Evolutionary conservation across 2,329 filamentous ascomycete genomes (phyloP).

Genomic region (Verticillium tricorpus): DNA sequence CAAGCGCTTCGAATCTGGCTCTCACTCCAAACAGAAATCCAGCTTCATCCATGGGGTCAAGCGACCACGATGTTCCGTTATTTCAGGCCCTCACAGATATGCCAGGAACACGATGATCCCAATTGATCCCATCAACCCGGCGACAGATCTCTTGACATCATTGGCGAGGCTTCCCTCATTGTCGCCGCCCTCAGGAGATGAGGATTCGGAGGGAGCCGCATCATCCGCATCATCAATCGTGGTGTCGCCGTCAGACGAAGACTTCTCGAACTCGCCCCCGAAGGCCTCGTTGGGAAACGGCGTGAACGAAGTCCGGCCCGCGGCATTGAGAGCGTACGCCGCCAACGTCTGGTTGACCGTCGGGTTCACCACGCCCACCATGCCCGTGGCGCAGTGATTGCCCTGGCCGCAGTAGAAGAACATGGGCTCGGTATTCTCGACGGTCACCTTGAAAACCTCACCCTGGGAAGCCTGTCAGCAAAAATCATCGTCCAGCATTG

Average conservation of each 20-base stretch:
- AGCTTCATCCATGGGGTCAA: not conserved
- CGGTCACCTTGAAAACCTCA: conserved; percentile 28
- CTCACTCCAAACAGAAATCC: too few relatives aligned
- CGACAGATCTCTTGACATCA: conserved; percentile 7
- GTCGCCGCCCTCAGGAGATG: not conserved
- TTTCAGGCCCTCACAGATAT: not conserved
- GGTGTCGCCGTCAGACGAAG: not conserved
- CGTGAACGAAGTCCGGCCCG: conserved; percentile 18
- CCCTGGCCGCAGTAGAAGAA: conserved; percentile 35
- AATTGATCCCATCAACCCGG: conserved; percentile 13
- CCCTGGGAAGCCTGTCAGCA: conserved; percentile 16
- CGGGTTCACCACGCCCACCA: conserved; percentile 35
- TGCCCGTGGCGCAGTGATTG: conserved; percentile 30
- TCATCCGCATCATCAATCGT: conserved; percentile 8
- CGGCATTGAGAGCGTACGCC: conserved; percentile 25
- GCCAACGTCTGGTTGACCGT: conserved; percentile 21
- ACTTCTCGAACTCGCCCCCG: not conserved
- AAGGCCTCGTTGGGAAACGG: not conserved
- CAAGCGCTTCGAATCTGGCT: too few relatives aligned
- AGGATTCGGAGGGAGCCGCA: not conserved
- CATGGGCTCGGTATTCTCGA: conserved; percentile 26
- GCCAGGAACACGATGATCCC: conserved; percentile 14
- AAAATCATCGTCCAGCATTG: not conserved
- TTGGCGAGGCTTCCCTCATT: not conserved
- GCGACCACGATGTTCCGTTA: too few relatives aligned